phyloP scores from a whole-genome alignment of 2,329 filamentous ascomycete species.

The Pseudogymnoascus sp. region DNA sequence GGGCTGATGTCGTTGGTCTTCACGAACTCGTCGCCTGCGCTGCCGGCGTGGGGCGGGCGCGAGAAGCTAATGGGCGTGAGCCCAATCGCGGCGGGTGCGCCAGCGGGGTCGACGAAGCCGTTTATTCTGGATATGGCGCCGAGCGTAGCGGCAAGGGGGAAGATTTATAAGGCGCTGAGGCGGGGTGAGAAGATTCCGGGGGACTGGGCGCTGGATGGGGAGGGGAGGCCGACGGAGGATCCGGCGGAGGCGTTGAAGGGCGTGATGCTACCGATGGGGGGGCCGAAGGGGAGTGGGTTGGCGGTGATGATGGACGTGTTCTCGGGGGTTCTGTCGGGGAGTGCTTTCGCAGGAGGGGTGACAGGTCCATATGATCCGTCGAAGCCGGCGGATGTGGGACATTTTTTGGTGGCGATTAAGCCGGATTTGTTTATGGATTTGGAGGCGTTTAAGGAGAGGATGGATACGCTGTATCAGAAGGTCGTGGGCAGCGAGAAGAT shows the following conservation, averaged over 20 bases:
- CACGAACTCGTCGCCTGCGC: constrained; percentile 28
- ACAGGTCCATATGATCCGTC: constrained; percentile 69
- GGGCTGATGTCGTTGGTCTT: constrained; percentile 51
- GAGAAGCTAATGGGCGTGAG: constrained; percentile 27
- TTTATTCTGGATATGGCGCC: constrained; percentile 76
- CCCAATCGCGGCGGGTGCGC: constrained; percentile 55
- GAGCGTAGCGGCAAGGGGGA: constrained; percentile 61
- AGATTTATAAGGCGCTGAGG: constrained; percentile 63
- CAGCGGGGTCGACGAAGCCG: constrained; percentile 49
- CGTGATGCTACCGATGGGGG: constrained; percentile 81
- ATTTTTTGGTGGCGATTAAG: constrained; percentile 66
- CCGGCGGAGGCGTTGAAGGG: constrained; percentile 63
- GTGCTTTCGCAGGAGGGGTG: constrained; percentile 71
- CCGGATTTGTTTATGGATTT: constrained; percentile 66
- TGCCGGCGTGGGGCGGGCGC: constrained; percentile 30
- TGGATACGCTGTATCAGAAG: constrained; percentile 47
- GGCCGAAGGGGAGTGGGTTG: constrained; percentile 71
- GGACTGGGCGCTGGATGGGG: constrained; percentile 68
- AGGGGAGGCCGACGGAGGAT: constrained; percentile 64
- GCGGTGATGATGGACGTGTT: constrained; percentile 88
- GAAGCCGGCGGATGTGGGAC: constrained; percentile 62
- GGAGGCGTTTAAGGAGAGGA: constrained; percentile 60
- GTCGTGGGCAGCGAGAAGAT: constrained; percentile 49
- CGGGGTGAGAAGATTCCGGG: constrained; percentile 61
- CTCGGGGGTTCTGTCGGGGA: constrained; percentile 68